phyloP scores from a whole-genome alignment of 805 yeast genomes.

The Pichia californica region DNA sequence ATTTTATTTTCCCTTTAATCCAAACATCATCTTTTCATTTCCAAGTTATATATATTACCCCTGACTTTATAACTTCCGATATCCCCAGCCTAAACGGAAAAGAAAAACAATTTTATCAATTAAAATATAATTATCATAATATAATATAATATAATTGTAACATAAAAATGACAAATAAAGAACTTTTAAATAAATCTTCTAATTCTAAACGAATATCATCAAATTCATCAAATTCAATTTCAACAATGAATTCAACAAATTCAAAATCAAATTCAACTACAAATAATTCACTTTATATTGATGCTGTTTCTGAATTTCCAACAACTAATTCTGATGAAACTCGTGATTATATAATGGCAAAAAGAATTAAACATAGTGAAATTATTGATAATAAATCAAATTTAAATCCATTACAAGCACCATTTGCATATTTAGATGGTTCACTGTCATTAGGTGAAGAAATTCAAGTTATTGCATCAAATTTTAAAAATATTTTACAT shows the following conservation, averaged over 20 bases:
- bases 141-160: too few species aligned
- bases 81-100: too few species aligned
- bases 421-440: slow-evolving; percentile 9
- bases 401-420: slow-evolving; percentile 10
- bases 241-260: neutral
- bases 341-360: slow-evolving; percentile 8
- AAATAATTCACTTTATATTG: neutral
- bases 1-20: too few species aligned
- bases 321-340: neutral
- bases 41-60: too few species aligned
- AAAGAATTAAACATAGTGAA: slow-evolving; percentile 7
- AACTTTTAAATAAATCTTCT: too few species aligned
- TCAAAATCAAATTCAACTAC: neutral
- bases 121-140: too few species aligned
- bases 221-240: neutral
- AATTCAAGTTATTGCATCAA: neutral
- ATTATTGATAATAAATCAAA: slow-evolving; percentile 4
- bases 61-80: too few species aligned
- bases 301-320: neutral
- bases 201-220: neutral
- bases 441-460: slow-evolving; percentile 1
- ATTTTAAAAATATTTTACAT: neutral
- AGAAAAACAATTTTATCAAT: too few species aligned
- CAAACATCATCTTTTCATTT: too few species aligned
- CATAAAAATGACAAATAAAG: too few species aligned